Percentiles rank a stretch among this genome's conserved stretches.
Evolutionary conservation across 805 yeast genomes (phyloP).

Genomic region (Myxozyma mucilagina): DNA sequence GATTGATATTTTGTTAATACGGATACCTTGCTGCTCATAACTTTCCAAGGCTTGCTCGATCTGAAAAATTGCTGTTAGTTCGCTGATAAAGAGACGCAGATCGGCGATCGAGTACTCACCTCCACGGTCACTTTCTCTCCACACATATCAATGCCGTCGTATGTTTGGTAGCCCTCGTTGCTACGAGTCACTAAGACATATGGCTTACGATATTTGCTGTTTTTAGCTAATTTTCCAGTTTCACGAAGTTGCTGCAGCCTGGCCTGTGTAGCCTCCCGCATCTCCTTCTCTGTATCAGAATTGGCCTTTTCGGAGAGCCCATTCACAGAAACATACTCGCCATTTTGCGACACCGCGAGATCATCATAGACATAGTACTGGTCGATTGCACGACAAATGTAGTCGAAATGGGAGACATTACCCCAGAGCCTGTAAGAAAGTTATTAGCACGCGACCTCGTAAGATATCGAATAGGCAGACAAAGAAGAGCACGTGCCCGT

Average conservation of each 20-base stretch:
- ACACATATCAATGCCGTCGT: slow-evolving; percentile 85
- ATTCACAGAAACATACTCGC: slow-evolving; percentile 39
- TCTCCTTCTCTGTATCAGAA: slow-evolving; percentile 15
- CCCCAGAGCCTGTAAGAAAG: slow-evolving; percentile 66
- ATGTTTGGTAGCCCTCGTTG: slow-evolving; percentile 72
- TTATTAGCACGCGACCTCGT: not conserved
- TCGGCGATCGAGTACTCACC: slow-evolving; percentile 41
- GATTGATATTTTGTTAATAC: slow-evolving; percentile 67
- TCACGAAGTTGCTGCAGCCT: slow-evolving; percentile 35
- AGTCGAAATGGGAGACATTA: slow-evolving; percentile 62
- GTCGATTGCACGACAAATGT: slow-evolving; percentile 43
- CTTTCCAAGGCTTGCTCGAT: slow-evolving; percentile 32
- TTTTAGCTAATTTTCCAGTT: slow-evolving; percentile 14
- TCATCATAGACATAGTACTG: slow-evolving; percentile 35
- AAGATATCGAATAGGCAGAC: not conserved
- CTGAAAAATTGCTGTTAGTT: not conserved
- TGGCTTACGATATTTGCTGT: slow-evolving; percentile 28
- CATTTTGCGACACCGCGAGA: not conserved
- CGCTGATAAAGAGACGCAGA: not conserved
- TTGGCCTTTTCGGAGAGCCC: slow-evolving; percentile 33
- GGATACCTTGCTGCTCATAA: slow-evolving; percentile 31
- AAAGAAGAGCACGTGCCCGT: slow-evolving; percentile 47
- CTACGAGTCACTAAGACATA: slow-evolving; percentile 51
- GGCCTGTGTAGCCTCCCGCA: slow-evolving; percentile 22
- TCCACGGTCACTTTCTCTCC: slow-evolving; percentile 75